These are phyloP conservation scores for Rhododendron molle DNA, from an alignment of 148 eudicot species.

Conservation along the genomic window DNA sequence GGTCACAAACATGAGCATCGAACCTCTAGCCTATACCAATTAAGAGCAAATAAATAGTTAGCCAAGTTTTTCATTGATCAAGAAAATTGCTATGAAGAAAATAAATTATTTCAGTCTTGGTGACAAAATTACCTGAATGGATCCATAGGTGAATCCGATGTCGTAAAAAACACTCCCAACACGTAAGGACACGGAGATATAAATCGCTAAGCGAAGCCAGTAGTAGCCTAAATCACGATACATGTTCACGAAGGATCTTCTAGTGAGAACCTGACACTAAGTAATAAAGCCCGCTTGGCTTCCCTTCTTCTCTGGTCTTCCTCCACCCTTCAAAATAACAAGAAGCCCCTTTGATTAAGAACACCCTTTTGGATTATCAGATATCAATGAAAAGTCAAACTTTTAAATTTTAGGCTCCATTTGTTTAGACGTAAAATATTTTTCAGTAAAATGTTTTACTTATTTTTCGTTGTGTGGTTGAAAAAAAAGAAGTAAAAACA, in stretches of 20 bases:
- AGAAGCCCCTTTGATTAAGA: background rate
- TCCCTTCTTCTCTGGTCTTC: conserved; percentile 14
- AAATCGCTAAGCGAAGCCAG: conserved; percentile 52
- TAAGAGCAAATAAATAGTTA: background rate
- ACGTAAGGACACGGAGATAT: conserved; percentile 38
- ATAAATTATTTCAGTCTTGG: background rate
- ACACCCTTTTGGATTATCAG: background rate
- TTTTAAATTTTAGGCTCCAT: too few relatives aligned
- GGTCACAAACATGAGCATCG: conserved; percentile 46
- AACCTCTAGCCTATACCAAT: conserved; percentile 41
- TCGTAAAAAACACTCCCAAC: conserved; percentile 43
- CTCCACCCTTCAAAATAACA: conserved; percentile 16
- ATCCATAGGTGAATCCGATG: conserved; percentile 41
- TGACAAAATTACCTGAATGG: conserved; percentile 41
- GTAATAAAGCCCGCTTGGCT: conserved; percentile 26
- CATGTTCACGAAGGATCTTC: conserved; percentile 56
- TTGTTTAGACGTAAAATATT: too few relatives aligned
- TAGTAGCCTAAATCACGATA: conserved; percentile 57
- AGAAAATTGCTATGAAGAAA: background rate
- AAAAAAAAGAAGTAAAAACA: too few relatives aligned
- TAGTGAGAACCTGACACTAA: conserved; percentile 36
- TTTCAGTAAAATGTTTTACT: too few relatives aligned
- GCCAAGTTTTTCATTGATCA: background rate
- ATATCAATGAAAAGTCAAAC: background rate
- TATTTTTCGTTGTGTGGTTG: too few relatives aligned